These are phyloP conservation scores for Rubroboletus pulcherrimus DNA, from an alignment of 768 basidiomycete species.

Conservation along the genomic window DNA sequence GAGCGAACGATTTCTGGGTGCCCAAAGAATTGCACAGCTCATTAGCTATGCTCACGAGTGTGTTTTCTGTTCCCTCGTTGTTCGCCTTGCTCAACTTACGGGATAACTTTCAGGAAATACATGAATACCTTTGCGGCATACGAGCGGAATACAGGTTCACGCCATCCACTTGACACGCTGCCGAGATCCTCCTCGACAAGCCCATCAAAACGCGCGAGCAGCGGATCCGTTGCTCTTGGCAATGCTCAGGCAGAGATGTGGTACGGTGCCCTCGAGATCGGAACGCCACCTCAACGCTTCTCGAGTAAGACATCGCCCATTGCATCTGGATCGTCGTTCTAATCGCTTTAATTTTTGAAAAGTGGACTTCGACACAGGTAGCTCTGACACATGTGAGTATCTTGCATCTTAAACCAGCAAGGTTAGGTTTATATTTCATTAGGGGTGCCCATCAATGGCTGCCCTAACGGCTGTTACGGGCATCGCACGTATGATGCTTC, in stretches of 20 bases:
- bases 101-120: slow-evolving; percentile 35
- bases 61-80: neutral
- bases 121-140: slow-evolving; percentile 38
- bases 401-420: neutral
- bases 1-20: neutral
- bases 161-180: slow-evolving; percentile 27
- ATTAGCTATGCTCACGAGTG: slow-evolving; percentile 6
- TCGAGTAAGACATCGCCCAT: slow-evolving; percentile 26
- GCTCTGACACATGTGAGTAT: slow-evolving; percentile 38
- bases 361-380: slow-evolving; percentile 52
- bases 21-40: neutral
- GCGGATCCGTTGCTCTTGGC: slow-evolving; percentile 25
- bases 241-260: slow-evolving; percentile 34
- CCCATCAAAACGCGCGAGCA: slow-evolving; percentile 7
- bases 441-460: slow-evolving; percentile 33
- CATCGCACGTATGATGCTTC: slow-evolving; percentile 28
- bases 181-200: neutral
- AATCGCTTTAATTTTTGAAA: neutral
- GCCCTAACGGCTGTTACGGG: slow-evolving; percentile 21
- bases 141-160: slow-evolving; percentile 39
- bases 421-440: neutral
- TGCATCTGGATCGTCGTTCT: neutral
- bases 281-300: slow-evolving; percentile 41
- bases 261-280: slow-evolving; percentile 41
- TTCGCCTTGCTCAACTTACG: neutral